Conservation (phyloP, 176 grass and related monocot species). For the Poa annua region DNA sequence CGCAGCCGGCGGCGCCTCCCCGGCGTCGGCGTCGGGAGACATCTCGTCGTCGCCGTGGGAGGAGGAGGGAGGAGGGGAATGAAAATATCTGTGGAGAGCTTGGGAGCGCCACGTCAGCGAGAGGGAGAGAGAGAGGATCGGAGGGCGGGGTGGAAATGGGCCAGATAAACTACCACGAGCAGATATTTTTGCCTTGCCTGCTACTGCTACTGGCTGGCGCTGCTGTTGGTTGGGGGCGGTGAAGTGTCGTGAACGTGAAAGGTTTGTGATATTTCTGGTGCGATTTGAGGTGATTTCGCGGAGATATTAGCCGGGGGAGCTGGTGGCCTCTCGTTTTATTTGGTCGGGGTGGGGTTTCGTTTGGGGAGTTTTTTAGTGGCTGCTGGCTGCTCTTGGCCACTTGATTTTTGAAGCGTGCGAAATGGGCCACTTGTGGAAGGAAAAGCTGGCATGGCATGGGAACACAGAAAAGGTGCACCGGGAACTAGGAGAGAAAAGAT, state of each 20-base stretch:
- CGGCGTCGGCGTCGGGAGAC: conserved; percentile 53
- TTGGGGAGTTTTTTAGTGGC: conserved; percentile 7
- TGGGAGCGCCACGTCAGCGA: conserved; percentile 48
- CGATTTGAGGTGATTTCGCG: background rate
- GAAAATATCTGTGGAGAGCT: conserved; percentile 55
- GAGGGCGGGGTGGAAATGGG: background rate
- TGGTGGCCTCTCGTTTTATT: conserved; percentile 28
- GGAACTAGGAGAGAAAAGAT: conserved; percentile 6
- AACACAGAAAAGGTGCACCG: background rate
- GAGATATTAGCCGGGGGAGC: conserved; percentile 14
- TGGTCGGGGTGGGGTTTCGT: background rate
- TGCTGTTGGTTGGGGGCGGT: background rate
- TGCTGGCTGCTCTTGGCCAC: background rate
- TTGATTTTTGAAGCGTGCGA: background rate
- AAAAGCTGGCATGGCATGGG: conserved; percentile 12
- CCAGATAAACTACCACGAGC: background rate
- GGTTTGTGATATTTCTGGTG: conserved; percentile 6
- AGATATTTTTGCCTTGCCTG: conserved; percentile 30
- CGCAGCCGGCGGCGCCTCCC: background rate
- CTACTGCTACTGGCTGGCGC: background rate
- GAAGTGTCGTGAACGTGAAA: conserved; percentile 13
- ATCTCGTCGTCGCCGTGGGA: conserved; percentile 37
- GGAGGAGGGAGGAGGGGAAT: background rate
- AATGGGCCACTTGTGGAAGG: conserved; percentile 18
- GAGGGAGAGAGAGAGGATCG: background rate